Base-by-base conservation (phyloP, 129 eudicot species). In the Lactuca sativa region DNA sequence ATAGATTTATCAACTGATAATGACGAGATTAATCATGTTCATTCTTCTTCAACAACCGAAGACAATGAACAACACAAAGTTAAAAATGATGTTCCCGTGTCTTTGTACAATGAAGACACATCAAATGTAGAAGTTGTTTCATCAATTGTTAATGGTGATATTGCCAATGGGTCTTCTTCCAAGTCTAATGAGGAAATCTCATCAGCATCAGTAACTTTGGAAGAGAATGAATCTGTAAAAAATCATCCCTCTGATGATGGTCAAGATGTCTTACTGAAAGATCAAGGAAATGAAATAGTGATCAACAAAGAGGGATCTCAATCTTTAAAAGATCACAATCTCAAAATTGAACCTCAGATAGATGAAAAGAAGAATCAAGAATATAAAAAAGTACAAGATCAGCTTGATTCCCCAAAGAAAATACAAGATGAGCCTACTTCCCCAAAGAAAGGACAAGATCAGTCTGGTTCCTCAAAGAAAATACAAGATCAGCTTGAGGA, bases 401-500 rank as follows among this genome's bases (percentile, higher is more conserved):
- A 85, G 72, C 41, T 43, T 72, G 86, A 77, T 57, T 74, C 85
- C 59, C 79, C 55, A 38, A 79, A 59, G 65, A 82, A 76, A 65
- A 76, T 56, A 51, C 88, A 58, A 52, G 84, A 81, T n/a, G 74
- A 83, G 68, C 67, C 78, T 74, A 74, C 64, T 55, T 78, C 86
- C 56, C 64, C 80, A 9, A 74, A 38, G 33, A 91, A 91, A 88
- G 93, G 80, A 32, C 81, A 91, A 63, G 95, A 90, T 59, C 63
- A 8, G 53, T 30, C 57, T 60, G 88, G 72, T 59, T 68, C 83
- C 68, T 74, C 37, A 41, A 76, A 52, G 66, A 77, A 72, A 67
- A 81, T 48, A 25, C 83, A 44, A 56, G 73, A 68, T 49, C 96
- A 95, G 75, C 93, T 95, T 78, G 90, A 87, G 11, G 99, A 95